Base-by-base conservation (phyloP, 192 early-diverging fungal genomes). In the Umbelopsis isabellina region DNA sequence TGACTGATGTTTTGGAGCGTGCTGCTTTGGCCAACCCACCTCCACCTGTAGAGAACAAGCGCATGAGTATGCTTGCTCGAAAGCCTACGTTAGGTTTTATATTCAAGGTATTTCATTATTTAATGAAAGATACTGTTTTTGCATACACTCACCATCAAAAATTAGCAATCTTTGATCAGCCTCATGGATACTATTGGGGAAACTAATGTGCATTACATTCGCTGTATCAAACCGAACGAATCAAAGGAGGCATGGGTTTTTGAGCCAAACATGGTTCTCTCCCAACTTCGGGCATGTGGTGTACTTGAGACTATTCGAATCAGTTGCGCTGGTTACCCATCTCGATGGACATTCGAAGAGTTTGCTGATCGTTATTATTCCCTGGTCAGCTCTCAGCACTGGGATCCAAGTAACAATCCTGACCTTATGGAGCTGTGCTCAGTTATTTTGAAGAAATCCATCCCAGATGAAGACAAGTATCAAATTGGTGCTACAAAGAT, bases 241-340 rank as follows among this genome's bases (percentile, higher is more conserved):
- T 89, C 87, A 47, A 99, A 99, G 79, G 84, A 83, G 1, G 89
- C 95, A 21, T 99, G 96, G 89, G 85, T 69, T 51, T 97, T 97
- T 73, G 96, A 99, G 77, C 89, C 97, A 33, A 90, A 90, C 20
- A 96, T 97, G 92, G 95, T 98, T 46, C 84, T 99, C 5, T 80
- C 90, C 20, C 97, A 99, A 79, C 80, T 99, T 65, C 90, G 97
- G 49, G 98, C 98, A 30, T 99, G 98, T 81, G 98, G 98, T 88
- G 98, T 99, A n/a, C 80, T 99, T 13, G 98, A 99, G 82, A 99
- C 98, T 10, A 99, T 99, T 79, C 91, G 96, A 21, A 99, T 99
- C 83, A 93, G 91, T 75, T 97, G 95, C 75, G 97, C 97, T n/a
- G 98, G 98, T 25, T 99, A 99, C 76, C 98, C 98, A n/a, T 92